Evolutionary conservation across 768 basidiomycete genomes (phyloP), one percentile per base, ranked within the genome.

Genomic region (Gelatoporia subvermispora): DNA sequence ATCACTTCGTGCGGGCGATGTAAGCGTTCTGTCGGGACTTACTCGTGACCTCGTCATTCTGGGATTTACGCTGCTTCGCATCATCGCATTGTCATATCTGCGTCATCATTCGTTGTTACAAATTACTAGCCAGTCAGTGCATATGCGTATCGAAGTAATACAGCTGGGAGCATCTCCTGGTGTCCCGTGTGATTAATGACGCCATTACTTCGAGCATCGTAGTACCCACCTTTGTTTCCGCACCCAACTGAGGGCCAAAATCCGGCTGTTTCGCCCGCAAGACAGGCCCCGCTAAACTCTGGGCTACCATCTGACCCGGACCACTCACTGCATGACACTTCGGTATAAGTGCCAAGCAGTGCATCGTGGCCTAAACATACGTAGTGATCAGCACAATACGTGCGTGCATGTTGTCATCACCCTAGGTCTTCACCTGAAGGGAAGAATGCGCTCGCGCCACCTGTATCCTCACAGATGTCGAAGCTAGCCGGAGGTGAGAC

Each of bases 401-500:
- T n/a, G n/a, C n/a, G n/a, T n/a, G n/a, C n/a, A n/a, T n/a, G n/a
- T n/a, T n/a, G n/a, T 13, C 23, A 22, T 47, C 23, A 15, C 0
- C n/a, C n/a, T n/a, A n/a, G n/a, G 20, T 28, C 43, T 59, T 4
- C 35, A 60, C 61, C 76, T 0, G 69, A 70, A 1, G 79, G 78
- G 75, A 82, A 83, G 68, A 82, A 82, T 4, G 68, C 69, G 2
- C 31, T 49, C 16, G 74, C 49, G 8, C 75, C 77, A 39, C 80
- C 78, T 9, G 77, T 79, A 50, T 82, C 81, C 43, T 74, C 63
- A 57, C 80, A 82, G 37, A 83, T 72, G 59, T 82, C 79, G 57
- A 82, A 83, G 60, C 80, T 82, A 41, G 28, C 13, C 2, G 17
- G 8, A 10, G 3, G 9, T 21, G 4, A 24, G 5, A 13, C 20